Percentiles rank a stretch among this genome's conserved stretches.
Evolutionary conservation across 106 monocot species (phyloP).

Genomic region (Dendrobium huoshanense): DNA sequence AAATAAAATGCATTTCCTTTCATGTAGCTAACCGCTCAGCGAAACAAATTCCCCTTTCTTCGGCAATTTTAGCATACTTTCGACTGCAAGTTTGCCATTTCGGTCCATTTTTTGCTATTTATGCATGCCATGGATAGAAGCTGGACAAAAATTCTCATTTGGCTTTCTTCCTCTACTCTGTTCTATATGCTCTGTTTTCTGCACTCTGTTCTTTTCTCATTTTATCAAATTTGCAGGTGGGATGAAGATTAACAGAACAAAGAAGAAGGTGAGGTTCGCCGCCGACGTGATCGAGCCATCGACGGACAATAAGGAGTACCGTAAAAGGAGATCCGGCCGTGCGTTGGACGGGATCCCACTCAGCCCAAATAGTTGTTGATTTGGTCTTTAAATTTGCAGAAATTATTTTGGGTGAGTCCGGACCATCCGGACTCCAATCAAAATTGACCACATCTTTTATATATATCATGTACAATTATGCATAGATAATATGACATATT

Average conservation of each 20-base stretch:
- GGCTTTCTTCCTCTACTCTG: background rate
- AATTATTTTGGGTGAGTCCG: too few species aligned
- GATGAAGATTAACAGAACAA: background rate
- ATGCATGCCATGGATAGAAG: too few species aligned
- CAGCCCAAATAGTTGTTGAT: background rate
- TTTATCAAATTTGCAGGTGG: background rate
- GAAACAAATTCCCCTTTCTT: too few species aligned
- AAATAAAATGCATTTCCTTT: too few species aligned
- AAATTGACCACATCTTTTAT: too few species aligned
- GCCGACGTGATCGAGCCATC: constrained; percentile 60
- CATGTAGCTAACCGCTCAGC: too few species aligned
- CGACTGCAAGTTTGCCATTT: too few species aligned
- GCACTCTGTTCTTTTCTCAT: background rate
- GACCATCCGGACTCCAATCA: too few species aligned
- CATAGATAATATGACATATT: too few species aligned
- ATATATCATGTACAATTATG: too few species aligned
- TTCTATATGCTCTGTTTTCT: background rate
- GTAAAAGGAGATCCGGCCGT: constrained; percentile 13
- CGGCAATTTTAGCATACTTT: too few species aligned
- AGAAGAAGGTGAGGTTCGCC: constrained; percentile 66
- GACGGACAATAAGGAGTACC: constrained; percentile 45
- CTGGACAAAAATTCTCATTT: background rate
- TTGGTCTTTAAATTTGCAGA: background rate
- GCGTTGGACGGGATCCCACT: background rate
- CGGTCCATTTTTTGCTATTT: too few species aligned